phyloP scores from a whole-genome alignment of 345 rosid genomes.

The Zanthoxylum bungeanum region DNA sequence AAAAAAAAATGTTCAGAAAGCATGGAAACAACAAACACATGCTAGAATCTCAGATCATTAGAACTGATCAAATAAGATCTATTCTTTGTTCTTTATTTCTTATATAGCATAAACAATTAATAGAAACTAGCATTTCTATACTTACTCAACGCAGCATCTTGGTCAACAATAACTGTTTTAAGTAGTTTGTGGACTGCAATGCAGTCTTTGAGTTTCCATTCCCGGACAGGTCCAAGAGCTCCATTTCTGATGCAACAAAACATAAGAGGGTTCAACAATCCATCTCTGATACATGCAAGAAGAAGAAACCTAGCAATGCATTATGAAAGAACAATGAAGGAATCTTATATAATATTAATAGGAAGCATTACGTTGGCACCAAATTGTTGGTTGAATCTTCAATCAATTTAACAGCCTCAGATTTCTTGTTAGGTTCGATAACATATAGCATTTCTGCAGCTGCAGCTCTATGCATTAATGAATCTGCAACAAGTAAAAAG shows the following conservation, averaged over 20 bases:
- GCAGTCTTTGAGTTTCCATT: constrained; percentile 89
- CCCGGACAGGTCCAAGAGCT: constrained; percentile 54
- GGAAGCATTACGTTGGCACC: constrained; percentile 46
- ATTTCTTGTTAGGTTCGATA: constrained; percentile 65
- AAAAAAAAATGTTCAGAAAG: neutral
- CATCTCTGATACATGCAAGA: neutral
- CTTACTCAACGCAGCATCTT: constrained; percentile 85
- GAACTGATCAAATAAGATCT: neutral
- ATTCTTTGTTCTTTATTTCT: neutral
- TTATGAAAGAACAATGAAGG: neutral
- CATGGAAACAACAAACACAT: neutral
- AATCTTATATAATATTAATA: neutral
- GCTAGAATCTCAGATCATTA: neutral
- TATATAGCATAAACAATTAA: neutral
- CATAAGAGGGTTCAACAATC: constrained; percentile 2
- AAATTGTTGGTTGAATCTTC: constrained; percentile 68
- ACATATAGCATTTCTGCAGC: constrained; percentile 77
- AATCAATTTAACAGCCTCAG: constrained; percentile 67
- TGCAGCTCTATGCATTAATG: constrained; percentile 93
- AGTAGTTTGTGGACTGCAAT: constrained; percentile 71
- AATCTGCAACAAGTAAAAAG: constrained; percentile 42
- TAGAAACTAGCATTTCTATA: neutral
- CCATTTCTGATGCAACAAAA: constrained; percentile 44
- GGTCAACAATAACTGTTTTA: constrained; percentile 43
- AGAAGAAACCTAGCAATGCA: neutral